Evolutionary conservation across 345 rosid species (phyloP), one percentile per base, ranked within the genome.

Genomic region (Murraya paniculata): DNA sequence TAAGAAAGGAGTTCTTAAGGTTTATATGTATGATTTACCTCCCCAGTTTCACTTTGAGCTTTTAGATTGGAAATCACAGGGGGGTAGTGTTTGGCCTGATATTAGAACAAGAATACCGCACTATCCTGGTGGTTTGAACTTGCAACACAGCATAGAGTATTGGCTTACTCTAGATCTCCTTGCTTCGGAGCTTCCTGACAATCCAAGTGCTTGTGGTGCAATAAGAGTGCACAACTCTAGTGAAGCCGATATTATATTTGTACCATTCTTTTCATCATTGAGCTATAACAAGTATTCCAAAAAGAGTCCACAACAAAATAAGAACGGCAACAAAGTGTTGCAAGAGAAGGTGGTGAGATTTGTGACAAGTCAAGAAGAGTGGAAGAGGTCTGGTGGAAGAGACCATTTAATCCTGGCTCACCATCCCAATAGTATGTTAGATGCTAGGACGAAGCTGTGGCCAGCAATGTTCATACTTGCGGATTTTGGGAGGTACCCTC

Each of bases 101-200:
- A 78, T 94, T 39, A 84, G 72, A 64, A 65, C 80, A 45, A 74
- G 69, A n/a, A 80, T 91, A 72, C 99, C 98, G 0, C 70, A 62
- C 2, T 90, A 96, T 82, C 95, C 99, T 7, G 99, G 98, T 38
- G 98, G 97, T 53, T 89, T 94, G 86, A 96, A 96, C 81, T 80
- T 94, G 94, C 98, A 96, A 30, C 98, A 96, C 50, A 96, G 99
- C 79, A 86, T 94, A 58, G 99, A 94, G 77, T 96, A 92, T 77
- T 96, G 99, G 99, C 84, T 96, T 24, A 94, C 98, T 36, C 48
- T 96, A 74, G 98, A 96, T 84, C 93, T 96, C 53, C 90, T 96
- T 39, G 89, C 90, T 73, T 92, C 98, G 4, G 97, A 94, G 80
- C 55, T 85, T 73, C 80, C 90, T 10, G 82, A 80, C 21, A 84